phyloP scores from a whole-genome alignment of 1,139 yeast genomes.

The Blastobotrys serpentis region DNA sequence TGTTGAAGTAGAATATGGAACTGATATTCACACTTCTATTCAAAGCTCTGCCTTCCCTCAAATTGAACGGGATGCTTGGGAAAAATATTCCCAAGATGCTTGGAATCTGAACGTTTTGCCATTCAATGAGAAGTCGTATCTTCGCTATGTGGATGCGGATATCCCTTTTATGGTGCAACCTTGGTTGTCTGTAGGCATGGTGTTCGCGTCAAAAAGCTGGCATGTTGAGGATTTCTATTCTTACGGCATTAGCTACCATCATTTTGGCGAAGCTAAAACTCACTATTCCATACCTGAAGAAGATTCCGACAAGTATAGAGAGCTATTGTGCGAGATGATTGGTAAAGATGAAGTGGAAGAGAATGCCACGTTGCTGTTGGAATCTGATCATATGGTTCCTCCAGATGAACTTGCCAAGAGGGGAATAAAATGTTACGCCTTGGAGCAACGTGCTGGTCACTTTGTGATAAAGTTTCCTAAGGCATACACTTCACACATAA shows the following conservation, averaged over 20 bases:
- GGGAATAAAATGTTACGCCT: slow-evolving; percentile 60
- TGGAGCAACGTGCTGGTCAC: slow-evolving; percentile 78
- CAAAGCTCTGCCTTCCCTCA: slow-evolving; percentile 55
- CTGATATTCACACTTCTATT: slow-evolving; percentile 43
- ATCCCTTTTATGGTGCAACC: slow-evolving; percentile 45
- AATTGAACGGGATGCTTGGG: slow-evolving; percentile 29
- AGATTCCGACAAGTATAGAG: slow-evolving; percentile 53
- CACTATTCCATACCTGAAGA: slow-evolving; percentile 82
- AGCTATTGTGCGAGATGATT: slow-evolving; percentile 21
- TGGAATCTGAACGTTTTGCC: slow-evolving; percentile 75
- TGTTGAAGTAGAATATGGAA: slow-evolving; percentile 51
- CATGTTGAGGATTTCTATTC: slow-evolving; percentile 68
- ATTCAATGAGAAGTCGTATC: slow-evolving; percentile 51
- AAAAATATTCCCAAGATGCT: slow-evolving; percentile 40
- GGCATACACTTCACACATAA: slow-evolving; percentile 79
- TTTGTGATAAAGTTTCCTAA: slow-evolving; percentile 76
- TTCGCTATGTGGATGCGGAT: slow-evolving; percentile 43
- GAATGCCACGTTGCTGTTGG: slow-evolving; percentile 81
- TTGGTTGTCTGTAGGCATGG: slow-evolving; percentile 56
- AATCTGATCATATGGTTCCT: slow-evolving; percentile 68
- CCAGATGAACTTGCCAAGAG: slow-evolving; percentile 55
- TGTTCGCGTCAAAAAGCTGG: slow-evolving; percentile 70
- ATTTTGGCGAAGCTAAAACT: slow-evolving; percentile 65
- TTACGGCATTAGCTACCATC: slow-evolving; percentile 60
- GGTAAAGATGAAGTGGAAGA: slow-evolving; percentile 74